A percentile compares a stretch with the other conserved stretches of the same genome.
phyloP scores from a whole-genome alignment of 805 yeast genomes.

The Scheffersomyces stipitis region DNA sequence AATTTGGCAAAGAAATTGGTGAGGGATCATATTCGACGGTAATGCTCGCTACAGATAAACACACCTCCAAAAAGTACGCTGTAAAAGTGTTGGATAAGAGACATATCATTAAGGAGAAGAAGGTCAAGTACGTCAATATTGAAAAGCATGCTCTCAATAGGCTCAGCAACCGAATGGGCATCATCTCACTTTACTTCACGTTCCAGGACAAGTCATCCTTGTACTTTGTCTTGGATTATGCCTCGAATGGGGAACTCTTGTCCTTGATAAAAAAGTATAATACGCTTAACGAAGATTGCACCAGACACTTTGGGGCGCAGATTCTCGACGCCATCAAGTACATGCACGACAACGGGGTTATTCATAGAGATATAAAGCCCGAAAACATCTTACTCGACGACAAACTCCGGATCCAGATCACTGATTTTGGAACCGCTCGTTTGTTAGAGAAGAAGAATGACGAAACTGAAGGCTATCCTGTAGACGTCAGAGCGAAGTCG shows the following conservation, averaged over 20 bases:
- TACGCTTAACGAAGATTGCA: conserved; percentile 68
- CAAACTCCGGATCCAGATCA: conserved; percentile 61
- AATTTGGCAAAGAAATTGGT: conserved; percentile 42
- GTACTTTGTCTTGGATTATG: conserved; percentile 76
- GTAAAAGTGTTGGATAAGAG: conserved; percentile 74
- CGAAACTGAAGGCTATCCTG: conserved; percentile 55
- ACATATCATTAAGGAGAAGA: conserved; percentile 77
- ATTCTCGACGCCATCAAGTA: conserved; percentile 68
- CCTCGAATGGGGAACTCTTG: conserved; percentile 75
- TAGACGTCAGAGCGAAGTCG: conserved; percentile 69
- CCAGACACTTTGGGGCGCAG: conserved; percentile 70
- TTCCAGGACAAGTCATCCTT: conserved; percentile 75
- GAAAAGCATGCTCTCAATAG: conserved; percentile 79
- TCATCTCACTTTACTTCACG: conserved; percentile 70
- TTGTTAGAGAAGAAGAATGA: conserved; percentile 54
- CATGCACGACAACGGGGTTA: conserved; percentile 73
- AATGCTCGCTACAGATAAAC: conserved; percentile 47
- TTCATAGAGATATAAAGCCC: conserved; percentile 82
- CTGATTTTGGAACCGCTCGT: conserved; percentile 86
- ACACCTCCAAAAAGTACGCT: conserved; percentile 62
- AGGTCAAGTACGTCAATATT: conserved; percentile 80
- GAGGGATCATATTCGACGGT: conserved; percentile 49
- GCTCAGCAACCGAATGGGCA: conserved; percentile 58
- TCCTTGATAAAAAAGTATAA: conserved; percentile 66
- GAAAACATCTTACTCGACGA: conserved; percentile 72